phyloP scores from a whole-genome alignment of 2,329 filamentous ascomycete genomes.

The Lasiodiplodia gonubiensis region DNA sequence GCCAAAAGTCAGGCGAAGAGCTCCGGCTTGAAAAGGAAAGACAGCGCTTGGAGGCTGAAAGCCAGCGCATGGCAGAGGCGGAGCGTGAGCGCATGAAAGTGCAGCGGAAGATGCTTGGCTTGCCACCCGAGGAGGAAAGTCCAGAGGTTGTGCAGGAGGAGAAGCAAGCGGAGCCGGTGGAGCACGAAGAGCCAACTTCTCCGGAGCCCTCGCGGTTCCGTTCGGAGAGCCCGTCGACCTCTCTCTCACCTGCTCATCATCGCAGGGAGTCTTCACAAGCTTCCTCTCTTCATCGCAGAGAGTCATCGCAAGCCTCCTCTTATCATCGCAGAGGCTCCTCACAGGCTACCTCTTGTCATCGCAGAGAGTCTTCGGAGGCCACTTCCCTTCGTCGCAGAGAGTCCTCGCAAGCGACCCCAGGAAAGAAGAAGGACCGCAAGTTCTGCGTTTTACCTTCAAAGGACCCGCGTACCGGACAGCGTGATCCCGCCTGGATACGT shows the following conservation, averaged over 20 bases:
- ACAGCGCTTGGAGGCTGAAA: constrained; percentile 39
- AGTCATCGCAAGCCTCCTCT: constrained; percentile 14
- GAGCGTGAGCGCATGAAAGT: constrained; percentile 15
- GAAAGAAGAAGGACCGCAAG: constrained; percentile 60
- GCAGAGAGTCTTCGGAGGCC: too few relatives aligned
- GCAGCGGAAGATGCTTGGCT: constrained; percentile 23
- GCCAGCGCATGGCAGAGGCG: constrained; percentile 18
- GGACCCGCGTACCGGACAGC: constrained; percentile 39
- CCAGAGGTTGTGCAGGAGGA: not conserved
- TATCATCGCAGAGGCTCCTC: not conserved
- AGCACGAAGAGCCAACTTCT: not conserved
- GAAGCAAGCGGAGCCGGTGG: not conserved
- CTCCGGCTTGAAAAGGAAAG: constrained; percentile 38
- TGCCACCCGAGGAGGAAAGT: constrained; percentile 14
- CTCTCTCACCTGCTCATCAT: constrained; percentile 25
- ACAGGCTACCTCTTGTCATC: constrained; percentile 16
- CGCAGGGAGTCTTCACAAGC: constrained; percentile 30
- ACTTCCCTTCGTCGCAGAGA: not conserved
- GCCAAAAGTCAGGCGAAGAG: constrained; percentile 31
- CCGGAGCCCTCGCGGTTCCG: constrained; percentile 1
- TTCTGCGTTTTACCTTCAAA: constrained; percentile 74
- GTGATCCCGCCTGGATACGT: constrained; percentile 75
- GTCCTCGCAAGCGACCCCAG: constrained; percentile 14
- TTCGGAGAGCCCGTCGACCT: not conserved
- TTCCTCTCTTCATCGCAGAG: not conserved